A percentile compares a stretch with the other conserved stretches of the same genome.
Evolutionary conservation across 306 rosid species (phyloP).

Genomic region (Elaeagnus macrophylla): DNA sequence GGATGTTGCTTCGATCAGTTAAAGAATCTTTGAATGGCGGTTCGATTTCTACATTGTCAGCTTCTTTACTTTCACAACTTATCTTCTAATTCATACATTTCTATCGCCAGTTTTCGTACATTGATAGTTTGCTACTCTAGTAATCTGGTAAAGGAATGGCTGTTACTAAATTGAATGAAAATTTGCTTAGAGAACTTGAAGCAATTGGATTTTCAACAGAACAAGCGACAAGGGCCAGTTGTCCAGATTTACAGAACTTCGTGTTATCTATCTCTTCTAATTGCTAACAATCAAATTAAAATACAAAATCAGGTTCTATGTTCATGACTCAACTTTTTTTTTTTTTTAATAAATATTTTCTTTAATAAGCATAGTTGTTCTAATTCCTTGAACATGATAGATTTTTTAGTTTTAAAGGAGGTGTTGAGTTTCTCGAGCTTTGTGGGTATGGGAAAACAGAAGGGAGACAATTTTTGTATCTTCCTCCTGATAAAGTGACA

Average conservation of each 20-base stretch:
- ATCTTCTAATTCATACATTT: too few species aligned
- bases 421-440: slow-evolving; percentile 71
- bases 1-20: background rate
- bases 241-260: background rate
- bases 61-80: too few species aligned
- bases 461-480: slow-evolving; percentile 50
- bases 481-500: slow-evolving; percentile 46
- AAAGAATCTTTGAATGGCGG: slow-evolving; percentile 15
- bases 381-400: slow-evolving; percentile 51
- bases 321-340: background rate
- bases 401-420: slow-evolving; percentile 64
- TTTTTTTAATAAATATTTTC: background rate
- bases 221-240: slow-evolving; percentile 45
- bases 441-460: slow-evolving; percentile 64
- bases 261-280: too few species aligned
- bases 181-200: slow-evolving; percentile 42
- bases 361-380: background rate
- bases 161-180: slow-evolving; percentile 51
- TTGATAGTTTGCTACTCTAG: too few species aligned
- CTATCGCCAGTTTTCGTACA: too few species aligned
- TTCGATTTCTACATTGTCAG: slow-evolving; percentile 10
- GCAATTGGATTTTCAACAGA: slow-evolving; percentile 54
- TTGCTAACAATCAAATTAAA: too few species aligned
- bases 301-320: too few species aligned
- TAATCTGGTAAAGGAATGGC: slow-evolving; percentile 34